Conservation (phyloP, 2,329 filamentous ascomycete species). For the Cercospora janseana region DNA sequence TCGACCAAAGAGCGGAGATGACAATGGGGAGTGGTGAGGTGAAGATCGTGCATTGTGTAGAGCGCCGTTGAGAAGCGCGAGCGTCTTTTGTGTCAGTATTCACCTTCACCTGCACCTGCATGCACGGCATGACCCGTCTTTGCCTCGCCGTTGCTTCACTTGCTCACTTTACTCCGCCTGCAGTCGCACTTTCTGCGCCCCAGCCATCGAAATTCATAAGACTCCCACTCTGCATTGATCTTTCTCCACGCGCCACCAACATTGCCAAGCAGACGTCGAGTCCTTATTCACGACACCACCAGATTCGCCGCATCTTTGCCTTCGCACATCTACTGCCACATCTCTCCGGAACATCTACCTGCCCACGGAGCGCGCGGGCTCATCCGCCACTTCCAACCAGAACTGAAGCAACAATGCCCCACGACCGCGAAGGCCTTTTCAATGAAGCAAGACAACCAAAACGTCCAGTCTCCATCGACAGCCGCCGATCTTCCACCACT, state of each 20-base stretch:
- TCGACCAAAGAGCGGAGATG: neutral
- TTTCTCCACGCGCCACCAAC: too few species aligned
- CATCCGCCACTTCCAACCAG: neutral
- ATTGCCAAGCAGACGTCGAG: too few species aligned
- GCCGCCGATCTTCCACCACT: conserved; percentile 21
- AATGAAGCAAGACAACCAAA: conserved; percentile 19
- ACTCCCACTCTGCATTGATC: too few species aligned
- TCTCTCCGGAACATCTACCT: conserved; percentile 8
- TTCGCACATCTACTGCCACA: conserved; percentile 7
- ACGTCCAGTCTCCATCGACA: conserved; percentile 11
- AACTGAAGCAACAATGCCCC: neutral
- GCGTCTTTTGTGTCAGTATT: neutral
- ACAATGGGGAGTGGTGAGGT: neutral
- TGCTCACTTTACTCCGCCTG: neutral
- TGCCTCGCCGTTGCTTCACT: neutral
- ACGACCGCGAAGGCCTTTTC: conserved; percentile 20
- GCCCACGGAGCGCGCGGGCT: neutral
- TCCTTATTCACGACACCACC: neutral
- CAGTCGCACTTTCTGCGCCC: conserved; percentile 1
- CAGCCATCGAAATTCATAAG: neutral
- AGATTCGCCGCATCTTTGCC: conserved; percentile 9
- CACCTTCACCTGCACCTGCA: conserved; percentile 6
- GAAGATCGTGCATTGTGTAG: neutral
- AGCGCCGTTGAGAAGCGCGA: neutral
- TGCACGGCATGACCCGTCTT: neutral